Base-by-base conservation (phyloP, 148 eudicot species). In the Nyssa sinensis region DNA sequence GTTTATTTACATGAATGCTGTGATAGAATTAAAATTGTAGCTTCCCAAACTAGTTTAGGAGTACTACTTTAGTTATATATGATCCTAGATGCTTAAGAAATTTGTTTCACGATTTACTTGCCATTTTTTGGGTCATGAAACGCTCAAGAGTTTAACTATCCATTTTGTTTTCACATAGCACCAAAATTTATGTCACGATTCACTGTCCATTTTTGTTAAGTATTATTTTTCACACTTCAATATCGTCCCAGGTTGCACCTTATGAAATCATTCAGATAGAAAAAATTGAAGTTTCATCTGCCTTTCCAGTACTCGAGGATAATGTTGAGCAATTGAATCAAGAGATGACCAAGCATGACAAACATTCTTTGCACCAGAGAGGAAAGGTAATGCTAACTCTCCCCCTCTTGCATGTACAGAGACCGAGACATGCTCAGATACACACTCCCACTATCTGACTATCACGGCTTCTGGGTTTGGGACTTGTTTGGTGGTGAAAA, bases 181-280 rank as follows among this genome's bases (percentile, higher is more conserved):
- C 62, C 62, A 23, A n/a, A 25, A 32, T 32, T 57, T 74, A n/a
- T 34, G 64, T 23, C 49, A 64, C 10, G 16, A 74, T 74, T 3
- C 32, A 13, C 39, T 30, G 23, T 64, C 35, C 62, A 37, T 53
- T 62, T 73, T 64, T 64, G 53, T 64, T 35, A 25, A 55, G 28
- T 33, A 17, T 49, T 51, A 24, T 27, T 27, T 69, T 71, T 34
- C 67, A 21, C 64, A 44, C 30, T 66, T 67, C 0, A 19, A 32
- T 14, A 16, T 59, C 58, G 7, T 72, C 62, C 34, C 77, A 96
- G 99, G 90, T 91, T 82, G 88, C 85, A 41, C 99, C 98, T 69
- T 61, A 68, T 64, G 84, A 86, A 79, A 83, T 96, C 71, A 80
- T 84, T 63, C 86, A 82, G 41, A 79, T 93, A 82, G 95, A 93